These are phyloP conservation scores for Aegilops tauschii DNA, from an alignment of 176 grass and related monocot species.

Conservation along the genomic window DNA sequence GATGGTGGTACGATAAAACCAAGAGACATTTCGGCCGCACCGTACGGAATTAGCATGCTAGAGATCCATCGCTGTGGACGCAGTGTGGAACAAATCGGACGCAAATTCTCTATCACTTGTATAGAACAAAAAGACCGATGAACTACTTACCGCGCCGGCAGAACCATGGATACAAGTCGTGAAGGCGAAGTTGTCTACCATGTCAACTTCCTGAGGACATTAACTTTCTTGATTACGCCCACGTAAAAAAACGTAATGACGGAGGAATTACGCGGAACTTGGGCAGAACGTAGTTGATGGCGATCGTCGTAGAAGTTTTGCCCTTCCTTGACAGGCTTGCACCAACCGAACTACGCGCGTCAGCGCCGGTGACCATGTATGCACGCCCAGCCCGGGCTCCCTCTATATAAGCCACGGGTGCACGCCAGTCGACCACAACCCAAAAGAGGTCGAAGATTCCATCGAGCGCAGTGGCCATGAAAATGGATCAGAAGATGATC, in stretches of 20 bases:
- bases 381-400: not conserved
- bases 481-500: constrained; percentile 7
- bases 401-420: not conserved
- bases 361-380: not conserved
- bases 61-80: not conserved
- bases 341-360: not conserved
- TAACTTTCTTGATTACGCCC: not conserved
- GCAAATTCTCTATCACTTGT: too few species aligned
- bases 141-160: too few species aligned
- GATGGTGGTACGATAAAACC: not conserved
- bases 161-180: too few species aligned
- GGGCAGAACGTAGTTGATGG: not conserved
- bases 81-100: not conserved
- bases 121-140: too few species aligned
- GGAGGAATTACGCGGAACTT: not conserved
- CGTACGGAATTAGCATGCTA: not conserved
- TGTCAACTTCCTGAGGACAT: too few species aligned
- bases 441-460: not conserved
- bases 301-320: not conserved
- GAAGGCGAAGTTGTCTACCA: too few species aligned
- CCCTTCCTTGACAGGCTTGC: not conserved
- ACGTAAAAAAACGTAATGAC: not conserved
- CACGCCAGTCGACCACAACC: not conserved
- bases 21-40: not conserved
- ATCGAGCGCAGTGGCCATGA: not conserved